Base-by-base conservation (phyloP, 257 asterid species). In the Ajuga chamaepitys region DNA sequence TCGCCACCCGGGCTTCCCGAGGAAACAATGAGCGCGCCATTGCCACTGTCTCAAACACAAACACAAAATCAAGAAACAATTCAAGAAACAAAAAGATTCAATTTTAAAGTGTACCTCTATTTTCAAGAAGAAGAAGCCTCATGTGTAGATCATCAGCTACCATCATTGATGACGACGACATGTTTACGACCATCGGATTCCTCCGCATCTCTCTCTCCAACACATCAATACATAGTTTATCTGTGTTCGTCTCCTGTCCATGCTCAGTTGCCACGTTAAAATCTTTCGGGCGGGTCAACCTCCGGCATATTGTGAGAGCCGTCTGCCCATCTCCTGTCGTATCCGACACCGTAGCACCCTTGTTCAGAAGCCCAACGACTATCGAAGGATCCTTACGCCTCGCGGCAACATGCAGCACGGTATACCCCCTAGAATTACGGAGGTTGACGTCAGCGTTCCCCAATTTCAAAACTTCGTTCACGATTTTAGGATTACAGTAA, bases 321-420 rank as follows among this genome's bases (percentile, higher is more conserved):
- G 88, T 87, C 48, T 69, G 84, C 21, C 95, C 97, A 4, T 92
- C 85, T 24, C 40, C n/a, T 1, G 98, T 81, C 14, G 78, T 52
- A 25, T 85, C 91, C 1, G 78, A 83, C 13, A 88, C 87, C 0
- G 74, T 72, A 0, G 98, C 93, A 44, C 95, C 93, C 38, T 78
- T 68, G 63, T 46, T 61, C 50, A 92, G 70, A 52, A 92, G 75
- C 44, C 80, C 79, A 2, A 89, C 76, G 17, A 92, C 64, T 9
- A 92, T 57, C 0, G 77, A 76, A 0, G 87, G 89, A 50, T 92
- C 95, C 88, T 83, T 88, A 5, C 97, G 87, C 73, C 95, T 78
- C 3, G 97, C 97, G 1, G 98, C 97, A n/a, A 92, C 69, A 59
- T 92, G 98, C 16, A 92, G 95, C 4, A 82, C 91, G 1, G 95